Evolutionary conservation across 768 basidiomycete species (phyloP).

Genomic region (Filobasidium floriforme): DNA sequence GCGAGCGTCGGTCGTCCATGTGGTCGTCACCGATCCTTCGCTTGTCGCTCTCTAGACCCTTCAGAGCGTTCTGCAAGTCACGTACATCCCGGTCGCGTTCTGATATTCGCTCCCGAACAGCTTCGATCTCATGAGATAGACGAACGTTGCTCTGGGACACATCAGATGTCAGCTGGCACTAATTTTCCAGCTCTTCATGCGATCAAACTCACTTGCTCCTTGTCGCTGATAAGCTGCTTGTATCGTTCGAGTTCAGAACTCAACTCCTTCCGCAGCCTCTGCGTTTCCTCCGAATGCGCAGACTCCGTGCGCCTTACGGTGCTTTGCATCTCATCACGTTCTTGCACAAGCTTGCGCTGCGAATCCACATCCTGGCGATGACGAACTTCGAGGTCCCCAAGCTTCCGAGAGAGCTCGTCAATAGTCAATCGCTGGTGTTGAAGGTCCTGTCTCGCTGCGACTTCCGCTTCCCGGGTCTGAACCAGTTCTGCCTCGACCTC

Average conservation of each 20-base stretch:
- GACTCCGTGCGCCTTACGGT: conserved; percentile 14
- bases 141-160: conserved; percentile 28
- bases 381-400: conserved; percentile 39
- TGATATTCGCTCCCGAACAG: conserved; percentile 50
- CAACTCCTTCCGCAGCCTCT: conserved; percentile 18
- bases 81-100: conserved; percentile 70
- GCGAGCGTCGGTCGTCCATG: conserved; percentile 69
- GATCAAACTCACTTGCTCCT: conserved; percentile 29
- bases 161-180: not conserved
- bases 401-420: conserved; percentile 40
- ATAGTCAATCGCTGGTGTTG: conserved; percentile 26
- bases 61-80: conserved; percentile 65
- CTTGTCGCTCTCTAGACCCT: conserved; percentile 64
- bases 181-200: not conserved
- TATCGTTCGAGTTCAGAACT: conserved; percentile 23
- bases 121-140: conserved; percentile 36
- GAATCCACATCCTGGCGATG: conserved; percentile 34
- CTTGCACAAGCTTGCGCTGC: conserved; percentile 55
- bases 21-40: conserved; percentile 75
- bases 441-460: conserved; percentile 18
- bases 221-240: conserved; percentile 29
- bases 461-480: conserved; percentile 14
- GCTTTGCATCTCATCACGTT: conserved; percentile 59
- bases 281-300: conserved; percentile 22
- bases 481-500: conserved; percentile 12